Evolutionary conservation across 2,329 filamentous ascomycete genomes (phyloP), one percentile per base, ranked within the genome.

Genomic region (Apiospora sp.): DNA sequence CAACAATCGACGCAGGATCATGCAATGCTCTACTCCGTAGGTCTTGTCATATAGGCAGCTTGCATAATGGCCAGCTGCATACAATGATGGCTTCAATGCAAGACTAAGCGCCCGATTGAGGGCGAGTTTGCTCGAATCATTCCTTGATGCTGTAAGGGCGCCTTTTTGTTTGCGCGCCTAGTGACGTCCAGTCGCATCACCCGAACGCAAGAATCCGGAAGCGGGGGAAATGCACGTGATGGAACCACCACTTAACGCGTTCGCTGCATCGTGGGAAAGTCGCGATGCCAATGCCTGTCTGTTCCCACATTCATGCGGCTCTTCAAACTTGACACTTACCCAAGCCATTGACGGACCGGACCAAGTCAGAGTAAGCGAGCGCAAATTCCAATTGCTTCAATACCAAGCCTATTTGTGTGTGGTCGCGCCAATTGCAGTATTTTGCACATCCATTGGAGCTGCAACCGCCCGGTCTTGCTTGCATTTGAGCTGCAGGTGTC

Each of bases 181-280:
- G 58, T 64, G 58, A 64, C 58, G 58, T n/a, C 34, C 58, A 64
- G 58, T 64, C 16, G 58, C 58, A 64, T 64, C 58, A 61, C 19
- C 58, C 30, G 19, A 41, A 64, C 30, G 58, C 19, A 64, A 64
- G 58, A 22, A 41, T 8, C 34, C 3, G 58, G 58, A 64, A 64
- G 58, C 58, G 58, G 58, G 58, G 58, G 58, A 34, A 34, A 41
- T 24, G 58, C 58, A 64, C 58, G 58, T 64, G 58, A 64, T 64
- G 58, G 19, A 64, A 34, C 58, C 58, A 41, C 58, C 58, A 64
- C 58, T 64, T 64, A 41, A 64, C 58, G 58, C 58, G 58, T 64
- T 51, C 58, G 19, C 27, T 30, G 27, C 34, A 41, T 64, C 58
- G 58, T 22, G 58, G 30, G 30, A 61, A 61, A 61, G 54, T 64